Evolutionary conservation across 1,284 basidiomycete species (phyloP).

Genomic region (Moesziomyces sp.): DNA sequence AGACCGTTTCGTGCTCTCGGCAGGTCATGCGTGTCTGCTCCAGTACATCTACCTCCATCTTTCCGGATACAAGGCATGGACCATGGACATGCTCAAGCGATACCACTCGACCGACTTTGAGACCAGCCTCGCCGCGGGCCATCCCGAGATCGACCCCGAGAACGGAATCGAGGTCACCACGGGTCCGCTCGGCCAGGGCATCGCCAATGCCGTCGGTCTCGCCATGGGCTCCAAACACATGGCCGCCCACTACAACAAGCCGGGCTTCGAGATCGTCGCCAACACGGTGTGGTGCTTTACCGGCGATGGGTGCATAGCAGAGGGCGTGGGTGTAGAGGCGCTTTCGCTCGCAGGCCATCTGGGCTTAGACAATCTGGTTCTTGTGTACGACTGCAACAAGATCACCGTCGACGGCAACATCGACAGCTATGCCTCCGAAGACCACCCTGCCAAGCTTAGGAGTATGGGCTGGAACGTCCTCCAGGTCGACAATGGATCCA

Average conservation of each 20-base stretch:
- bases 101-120: constrained; percentile 77
- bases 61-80: constrained; percentile 78
- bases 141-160: constrained; percentile 84
- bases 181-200: constrained; percentile 87
- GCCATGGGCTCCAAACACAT: constrained; percentile 93
- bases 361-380: constrained; percentile 67
- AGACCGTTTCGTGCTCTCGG: constrained; percentile 77
- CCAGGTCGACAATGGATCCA: constrained; percentile 58
- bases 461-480: constrained; percentile 67
- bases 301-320: constrained; percentile 70
- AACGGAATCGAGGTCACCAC: constrained; percentile 93
- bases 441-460: constrained; percentile 66
- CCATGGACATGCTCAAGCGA: constrained; percentile 81
- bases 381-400: constrained; percentile 68
- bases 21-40: constrained; percentile 69
- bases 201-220: constrained; percentile 89
- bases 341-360: constrained; percentile 68
- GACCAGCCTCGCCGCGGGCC: constrained; percentile 71
- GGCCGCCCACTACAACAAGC: constrained; percentile 86
- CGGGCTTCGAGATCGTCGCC: constrained; percentile 82
- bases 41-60: constrained; percentile 85
- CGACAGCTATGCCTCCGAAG: constrained; percentile 68
- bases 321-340: constrained; percentile 68
- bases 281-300: constrained; percentile 74
- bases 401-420: constrained; percentile 68